Evolutionary conservation across 2,329 filamentous ascomycete genomes (phyloP).

Genomic region (Arthrobotrys sphaeroides): DNA sequence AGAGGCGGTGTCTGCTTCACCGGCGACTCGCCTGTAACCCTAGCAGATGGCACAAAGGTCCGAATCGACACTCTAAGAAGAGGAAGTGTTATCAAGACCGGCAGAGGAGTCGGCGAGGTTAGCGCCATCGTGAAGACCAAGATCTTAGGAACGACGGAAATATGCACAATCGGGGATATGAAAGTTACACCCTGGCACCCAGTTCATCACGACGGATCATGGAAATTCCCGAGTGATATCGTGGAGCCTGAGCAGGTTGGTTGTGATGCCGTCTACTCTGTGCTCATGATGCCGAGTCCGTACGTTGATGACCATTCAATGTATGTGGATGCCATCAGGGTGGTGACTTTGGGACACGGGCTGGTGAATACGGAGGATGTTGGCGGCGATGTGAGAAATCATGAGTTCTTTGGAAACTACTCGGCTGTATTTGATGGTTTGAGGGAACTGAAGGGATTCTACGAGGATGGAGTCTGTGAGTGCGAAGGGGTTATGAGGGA

Average conservation of each 20-base stretch:
- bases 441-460: constrained; percentile 59
- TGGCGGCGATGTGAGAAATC: constrained; percentile 63
- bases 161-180: constrained; percentile 65
- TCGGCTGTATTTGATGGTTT: constrained; percentile 62
- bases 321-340: constrained; percentile 63
- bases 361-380: constrained; percentile 58
- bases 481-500: constrained; percentile 63
- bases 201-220: constrained; percentile 62
- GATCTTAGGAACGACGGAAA: constrained; percentile 60
- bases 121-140: constrained; percentile 66
- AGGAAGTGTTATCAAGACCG: constrained; percentile 67
- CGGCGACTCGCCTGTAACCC: constrained; percentile 64
- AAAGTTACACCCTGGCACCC: constrained; percentile 72
- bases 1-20: constrained; percentile 66
- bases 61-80: constrained; percentile 63
- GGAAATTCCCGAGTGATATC: constrained; percentile 65
- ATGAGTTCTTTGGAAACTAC: constrained; percentile 69
- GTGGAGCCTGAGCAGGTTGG: constrained; percentile 58
- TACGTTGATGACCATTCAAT: constrained; percentile 66
- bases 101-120: constrained; percentile 65
- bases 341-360: constrained; percentile 70
- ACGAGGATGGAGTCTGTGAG: constrained; percentile 62
- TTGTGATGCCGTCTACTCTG: constrained; percentile 69
- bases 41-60: constrained; percentile 62
- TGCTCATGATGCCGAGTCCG: constrained; percentile 66